These are phyloP conservation scores for Pyrus hybrid DNA, from an alignment of 331 rosid species.

Conservation along the genomic window DNA sequence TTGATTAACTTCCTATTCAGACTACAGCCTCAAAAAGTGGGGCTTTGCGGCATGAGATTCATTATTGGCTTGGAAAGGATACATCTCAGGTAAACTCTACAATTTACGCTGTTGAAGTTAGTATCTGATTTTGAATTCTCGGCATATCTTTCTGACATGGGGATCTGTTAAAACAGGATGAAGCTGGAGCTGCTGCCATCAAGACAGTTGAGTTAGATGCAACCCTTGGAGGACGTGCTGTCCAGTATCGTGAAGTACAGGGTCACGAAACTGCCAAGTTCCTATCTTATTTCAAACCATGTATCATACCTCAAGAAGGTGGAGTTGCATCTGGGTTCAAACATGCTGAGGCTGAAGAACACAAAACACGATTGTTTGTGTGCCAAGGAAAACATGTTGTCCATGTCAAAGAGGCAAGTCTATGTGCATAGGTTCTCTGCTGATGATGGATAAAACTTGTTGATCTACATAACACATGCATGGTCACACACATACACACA, in stretches of 20 bases:
- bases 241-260: conserved; percentile 95
- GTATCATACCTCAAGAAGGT: conserved; percentile 97
- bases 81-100: conserved; percentile 65
- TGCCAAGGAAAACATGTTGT: conserved; percentile 98
- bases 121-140: neutral
- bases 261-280: conserved; percentile 95
- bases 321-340: conserved; percentile 91
- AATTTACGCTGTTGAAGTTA: conserved; percentile 2
- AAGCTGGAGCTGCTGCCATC: conserved; percentile 93
- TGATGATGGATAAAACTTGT: conserved; percentile 16
- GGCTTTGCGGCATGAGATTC: conserved; percentile 80
- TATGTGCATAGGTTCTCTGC: conserved; percentile 11
- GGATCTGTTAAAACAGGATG: conserved; percentile 58
- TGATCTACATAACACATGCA: neutral
- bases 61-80: conserved; percentile 97
- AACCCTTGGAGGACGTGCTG: conserved; percentile 97
- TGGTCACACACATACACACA: neutral
- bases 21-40: conserved; percentile 86
- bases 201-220: conserved; percentile 98
- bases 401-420: conserved; percentile 92
- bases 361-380: conserved; percentile 57
- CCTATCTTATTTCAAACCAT: conserved; percentile 89
- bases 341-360: conserved; percentile 88
- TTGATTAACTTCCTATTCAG: conserved; percentile 30
- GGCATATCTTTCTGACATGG: conserved; percentile 9